Evolutionary conservation across 2,329 filamentous ascomycete genomes (phyloP).

Genomic region (Penicillium sp.): DNA sequence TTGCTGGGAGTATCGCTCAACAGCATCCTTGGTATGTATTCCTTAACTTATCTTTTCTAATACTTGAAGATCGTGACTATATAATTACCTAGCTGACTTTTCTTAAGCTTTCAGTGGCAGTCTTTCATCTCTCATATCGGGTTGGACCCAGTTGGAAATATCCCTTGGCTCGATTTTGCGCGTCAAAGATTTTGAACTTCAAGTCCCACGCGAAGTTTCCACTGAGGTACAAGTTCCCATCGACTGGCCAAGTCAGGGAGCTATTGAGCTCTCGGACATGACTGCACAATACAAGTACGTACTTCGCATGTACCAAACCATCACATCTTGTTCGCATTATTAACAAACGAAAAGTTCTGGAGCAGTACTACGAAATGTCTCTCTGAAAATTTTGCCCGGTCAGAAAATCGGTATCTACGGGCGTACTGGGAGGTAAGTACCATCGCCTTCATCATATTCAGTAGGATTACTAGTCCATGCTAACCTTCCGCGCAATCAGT

Average conservation of each 20-base stretch:
- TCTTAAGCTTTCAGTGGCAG: neutral
- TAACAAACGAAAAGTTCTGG: neutral
- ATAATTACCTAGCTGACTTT: neutral
- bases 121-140: neutral
- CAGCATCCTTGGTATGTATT: neutral
- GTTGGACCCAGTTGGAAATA: neutral
- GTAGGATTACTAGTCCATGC: neutral
- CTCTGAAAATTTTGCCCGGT: neutral
- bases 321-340: neutral
- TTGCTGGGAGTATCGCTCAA: neutral
- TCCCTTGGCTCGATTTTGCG: neutral
- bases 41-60: neutral
- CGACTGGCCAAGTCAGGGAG: neutral
- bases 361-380: neutral
- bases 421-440: neutral
- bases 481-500: neutral
- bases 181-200: neutral
- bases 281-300: neutral
- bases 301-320: neutral
- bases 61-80: neutral
- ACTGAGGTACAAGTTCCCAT: too few species aligned
- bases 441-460: neutral
- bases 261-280: neutral
- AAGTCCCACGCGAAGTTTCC: neutral
- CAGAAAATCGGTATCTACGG: neutral